Conservation (phyloP, 768 basidiomycete species). For the Phlebiopsis gigantea region DNA sequence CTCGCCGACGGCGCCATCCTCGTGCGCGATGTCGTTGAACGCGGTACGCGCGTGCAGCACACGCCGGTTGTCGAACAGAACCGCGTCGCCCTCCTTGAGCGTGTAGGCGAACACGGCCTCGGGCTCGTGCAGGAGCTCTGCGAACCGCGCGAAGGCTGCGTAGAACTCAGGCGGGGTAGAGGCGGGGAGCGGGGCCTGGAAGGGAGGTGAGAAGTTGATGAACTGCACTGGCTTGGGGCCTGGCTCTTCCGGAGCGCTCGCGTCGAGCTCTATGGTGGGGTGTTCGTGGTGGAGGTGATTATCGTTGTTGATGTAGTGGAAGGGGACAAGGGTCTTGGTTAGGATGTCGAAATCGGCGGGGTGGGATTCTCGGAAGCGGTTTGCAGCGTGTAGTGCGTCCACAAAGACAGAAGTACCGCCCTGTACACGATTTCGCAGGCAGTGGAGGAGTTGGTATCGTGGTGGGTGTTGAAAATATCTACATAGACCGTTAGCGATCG, state of each 20-base stretch:
- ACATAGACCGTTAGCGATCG: not conserved
- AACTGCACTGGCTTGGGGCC: slow-evolving; percentile 37
- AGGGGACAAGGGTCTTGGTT: slow-evolving; percentile 62
- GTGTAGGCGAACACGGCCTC: slow-evolving; percentile 54
- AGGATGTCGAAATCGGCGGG: slow-evolving; percentile 56
- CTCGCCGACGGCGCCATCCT: slow-evolving; percentile 33
- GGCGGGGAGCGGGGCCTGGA: slow-evolving; percentile 75
- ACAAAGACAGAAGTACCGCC: slow-evolving; percentile 88
- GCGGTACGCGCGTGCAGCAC: slow-evolving; percentile 83
- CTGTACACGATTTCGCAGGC: slow-evolving; percentile 73
- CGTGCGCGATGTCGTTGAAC: slow-evolving; percentile 39
- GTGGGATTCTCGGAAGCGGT: slow-evolving; percentile 39
- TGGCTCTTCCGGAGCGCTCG: slow-evolving; percentile 13
- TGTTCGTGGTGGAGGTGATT: slow-evolving; percentile 74
- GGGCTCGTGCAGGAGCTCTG: slow-evolving; percentile 48
- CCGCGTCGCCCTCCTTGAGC: slow-evolving; percentile 78
- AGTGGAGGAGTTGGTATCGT: slow-evolving; percentile 89
- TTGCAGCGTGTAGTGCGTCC: slow-evolving; percentile 68
- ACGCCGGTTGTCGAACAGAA: slow-evolving; percentile 88
- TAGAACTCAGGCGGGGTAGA: slow-evolving; percentile 55
- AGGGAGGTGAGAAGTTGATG: slow-evolving; percentile 93
- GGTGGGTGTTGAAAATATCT: slow-evolving; percentile 90
- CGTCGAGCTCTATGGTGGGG: slow-evolving; percentile 66
- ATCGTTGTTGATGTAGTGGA: slow-evolving; percentile 88
- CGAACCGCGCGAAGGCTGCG: slow-evolving; percentile 56